Percentiles rank a stretch among this genome's conserved stretches.
Evolutionary conservation across 169 alveolate genomes (phyloP).

Genomic region (Besnoitia besnoiti): DNA sequence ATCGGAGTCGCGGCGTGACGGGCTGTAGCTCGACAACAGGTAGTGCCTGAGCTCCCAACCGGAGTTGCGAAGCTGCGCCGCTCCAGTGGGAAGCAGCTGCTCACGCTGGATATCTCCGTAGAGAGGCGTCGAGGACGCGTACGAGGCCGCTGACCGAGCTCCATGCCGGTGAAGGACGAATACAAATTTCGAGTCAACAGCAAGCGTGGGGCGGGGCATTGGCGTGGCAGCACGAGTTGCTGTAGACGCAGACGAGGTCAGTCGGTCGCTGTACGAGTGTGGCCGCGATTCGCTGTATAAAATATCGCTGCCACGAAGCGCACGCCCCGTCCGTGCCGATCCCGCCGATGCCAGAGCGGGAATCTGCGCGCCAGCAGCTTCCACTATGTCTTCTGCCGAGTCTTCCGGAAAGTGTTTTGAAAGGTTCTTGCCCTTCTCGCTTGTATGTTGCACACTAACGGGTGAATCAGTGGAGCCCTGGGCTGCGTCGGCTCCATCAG

Average conservation of each 20-base stretch:
- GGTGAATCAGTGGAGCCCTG: too few species aligned
- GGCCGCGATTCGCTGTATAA: background rate
- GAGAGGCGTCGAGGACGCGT: background rate
- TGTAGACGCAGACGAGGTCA: background rate
- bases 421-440: too few species aligned
- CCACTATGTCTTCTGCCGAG: too few species aligned
- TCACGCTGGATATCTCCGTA: background rate
- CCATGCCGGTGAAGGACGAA: background rate
- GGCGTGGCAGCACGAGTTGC: background rate
- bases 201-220: background rate
- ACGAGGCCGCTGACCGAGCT: background rate
- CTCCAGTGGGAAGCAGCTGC: background rate
- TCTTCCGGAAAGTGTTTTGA: too few species aligned
- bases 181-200: background rate
- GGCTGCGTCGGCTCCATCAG: too few species aligned
- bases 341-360: too few species aligned
- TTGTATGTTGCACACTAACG: too few species aligned
- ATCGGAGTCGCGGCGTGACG: background rate
- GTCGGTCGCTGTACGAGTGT: background rate
- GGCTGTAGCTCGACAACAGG: background rate
- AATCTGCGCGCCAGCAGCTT: too few species aligned
- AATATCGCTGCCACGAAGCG: too few species aligned
- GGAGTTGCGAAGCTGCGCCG: background rate
- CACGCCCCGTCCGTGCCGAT: too few species aligned
- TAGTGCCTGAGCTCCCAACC: background rate